Base-by-base conservation (phyloP, 2,329 filamentous ascomycete genomes). In the Cladosporium oxysporum region DNA sequence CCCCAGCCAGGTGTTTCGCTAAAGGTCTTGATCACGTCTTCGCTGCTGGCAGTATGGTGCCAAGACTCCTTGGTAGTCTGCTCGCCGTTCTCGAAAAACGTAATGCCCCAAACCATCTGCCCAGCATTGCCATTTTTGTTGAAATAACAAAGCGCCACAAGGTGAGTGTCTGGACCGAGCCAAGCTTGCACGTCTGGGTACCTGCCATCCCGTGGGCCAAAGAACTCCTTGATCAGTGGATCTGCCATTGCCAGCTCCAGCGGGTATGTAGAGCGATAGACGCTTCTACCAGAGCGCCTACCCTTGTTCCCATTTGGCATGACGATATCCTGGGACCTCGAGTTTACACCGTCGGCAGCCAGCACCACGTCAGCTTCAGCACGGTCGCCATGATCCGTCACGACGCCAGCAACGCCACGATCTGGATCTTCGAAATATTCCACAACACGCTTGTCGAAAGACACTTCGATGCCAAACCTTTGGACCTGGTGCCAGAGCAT, bases 401-500 rank as follows among this genome's bases (percentile, higher is more conserved):
- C 61, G 23, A 73, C 71, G 29, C 73, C 72, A n/a, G 68, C 74
- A 26, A 69, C 68, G n/a, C 67, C 66, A 10, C 52, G 69, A n/a
- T 70, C 68, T 50, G 77, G 78, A 52, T 81, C 77, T 66, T 82
- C 80, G 58, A 77, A 80, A 71, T 82, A 82, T 53, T 81, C 79
- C 14, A 81, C 75, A 26, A 82, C 77, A 49, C 74, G 75, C 58
- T 73, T 71, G 52, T 78, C 76, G 73, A 80, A 82, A 58, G 80
- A 75, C 29, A 82, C 75, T 14, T 76, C 74, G 11, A 82, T 76
- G 29, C 78, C 79, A 2, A 81, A 75, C 65, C 76, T 79, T 69
- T 83, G 77, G 29, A 84, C 80, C 61, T 83, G 80, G 64, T 75
- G 77, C 23, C 84, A 78, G 66, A 84, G 84, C 83, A 85, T 86